These are phyloP conservation scores for Ottelia alismoides DNA, from an alignment of 106 monocot species.

Conservation along the genomic window DNA sequence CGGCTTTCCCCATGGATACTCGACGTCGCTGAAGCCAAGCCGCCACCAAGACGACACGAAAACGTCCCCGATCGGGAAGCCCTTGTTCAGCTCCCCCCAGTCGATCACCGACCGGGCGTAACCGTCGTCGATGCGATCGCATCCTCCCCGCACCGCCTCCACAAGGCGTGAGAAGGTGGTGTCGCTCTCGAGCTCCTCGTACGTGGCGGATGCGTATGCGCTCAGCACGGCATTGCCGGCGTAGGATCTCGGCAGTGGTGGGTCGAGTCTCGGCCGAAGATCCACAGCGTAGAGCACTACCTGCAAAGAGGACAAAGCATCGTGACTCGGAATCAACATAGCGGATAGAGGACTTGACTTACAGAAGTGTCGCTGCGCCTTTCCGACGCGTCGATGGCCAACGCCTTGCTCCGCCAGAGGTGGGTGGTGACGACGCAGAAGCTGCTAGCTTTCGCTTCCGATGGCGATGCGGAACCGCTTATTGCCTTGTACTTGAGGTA, in stretches of 20 bases:
- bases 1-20: slow-evolving; percentile 40
- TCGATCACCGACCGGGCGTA: slow-evolving; percentile 40
- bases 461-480: not conserved
- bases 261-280: slow-evolving; percentile 11
- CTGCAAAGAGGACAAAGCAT: no score
- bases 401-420: slow-evolving; percentile 37
- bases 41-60: slow-evolving; percentile 49
- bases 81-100: slow-evolving; percentile 28
- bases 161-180: slow-evolving; percentile 12
- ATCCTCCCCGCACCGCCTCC: slow-evolving; percentile 13
- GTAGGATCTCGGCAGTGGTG: slow-evolving; percentile 19
- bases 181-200: slow-evolving; percentile 6
- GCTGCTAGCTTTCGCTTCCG: no score
- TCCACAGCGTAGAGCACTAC: slow-evolving; percentile 32
- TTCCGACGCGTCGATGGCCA: not conserved
- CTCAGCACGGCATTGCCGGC: slow-evolving; percentile 31
- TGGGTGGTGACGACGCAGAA: slow-evolving; percentile 30
- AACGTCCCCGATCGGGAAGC: slow-evolving; percentile 30
- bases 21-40: slow-evolving; percentile 33
- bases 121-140: slow-evolving; percentile 23
- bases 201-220: slow-evolving; percentile 9
- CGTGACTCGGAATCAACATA: no score
- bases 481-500: slow-evolving; percentile 17
- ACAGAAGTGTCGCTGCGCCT: not conserved
- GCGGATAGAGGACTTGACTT: no score